Evolutionary conservation across 495 filamentous ascomycete genomes (phyloP), one percentile per base, ranked within the genome.

Genomic region (Aspergillus homomorphus): DNA sequence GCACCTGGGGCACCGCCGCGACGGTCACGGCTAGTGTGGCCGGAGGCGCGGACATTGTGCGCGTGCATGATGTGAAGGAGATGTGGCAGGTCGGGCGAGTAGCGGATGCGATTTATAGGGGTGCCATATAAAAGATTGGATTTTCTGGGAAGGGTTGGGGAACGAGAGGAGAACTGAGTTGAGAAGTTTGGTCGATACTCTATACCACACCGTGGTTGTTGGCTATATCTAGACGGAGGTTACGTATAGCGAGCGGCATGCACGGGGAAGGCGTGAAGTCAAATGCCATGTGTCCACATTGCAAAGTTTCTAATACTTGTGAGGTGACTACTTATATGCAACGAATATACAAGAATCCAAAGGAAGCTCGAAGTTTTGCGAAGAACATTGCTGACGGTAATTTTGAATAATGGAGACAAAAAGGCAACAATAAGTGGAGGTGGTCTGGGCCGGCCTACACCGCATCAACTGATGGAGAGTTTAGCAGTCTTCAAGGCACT

Each of bases 1-100:
- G 92, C 50, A 78, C 80, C 23, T 96, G 87, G 86, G 94, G 94
- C 4, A 97, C 93, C 0, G 93, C 91, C 12, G 91, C 89, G 14
- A 89, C 92, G 2, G 90, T 98, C 2, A 85, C 90, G 10, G 89
- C 91, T 18, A 90, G 91, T 64, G 84, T 98, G 42, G 84, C 87
- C 55, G 91, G 91, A n/a, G 94, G 94, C 3, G 94, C 92, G 16
- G 94, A 98, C 80, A 85, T 98, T 54, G 89, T 98, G 20, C 79
- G 94, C 58, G 94, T 98, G 23, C 94, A 98, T 81, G 94, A 98
- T 81, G 91, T 92, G 4, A 71, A 76, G 60, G 89, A 96, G 78
- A 98, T 97, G 94, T 81, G 76, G 64, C 82, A 91, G 74, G 93
- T 96, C 20, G 84, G 85, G 4, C 87, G 84, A 68, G 91, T 98